Evolutionary conservation across 441 rosid species (phyloP).

Genomic region (Populus hybrid): DNA sequence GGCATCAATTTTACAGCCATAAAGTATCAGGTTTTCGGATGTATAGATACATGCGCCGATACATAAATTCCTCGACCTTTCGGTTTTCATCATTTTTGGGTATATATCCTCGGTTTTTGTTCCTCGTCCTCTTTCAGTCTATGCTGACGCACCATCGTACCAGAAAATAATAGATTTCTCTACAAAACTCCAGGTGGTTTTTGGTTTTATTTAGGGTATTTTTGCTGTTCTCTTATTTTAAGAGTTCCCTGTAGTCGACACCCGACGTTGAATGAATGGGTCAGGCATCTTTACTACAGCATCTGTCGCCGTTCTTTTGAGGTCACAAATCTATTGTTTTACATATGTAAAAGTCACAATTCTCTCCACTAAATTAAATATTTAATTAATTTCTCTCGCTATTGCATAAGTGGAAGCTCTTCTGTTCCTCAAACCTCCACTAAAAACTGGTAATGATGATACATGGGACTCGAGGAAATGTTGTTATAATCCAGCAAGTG

Average conservation of each 20-base stretch:
- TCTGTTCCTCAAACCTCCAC: neutral
- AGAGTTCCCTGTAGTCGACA: neutral
- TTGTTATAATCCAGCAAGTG: neutral
- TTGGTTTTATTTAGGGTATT: neutral
- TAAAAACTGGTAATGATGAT: neutral
- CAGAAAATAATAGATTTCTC: neutral
- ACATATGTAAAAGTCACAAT: neutral
- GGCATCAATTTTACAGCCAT: neutral
- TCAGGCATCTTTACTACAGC: neutral
- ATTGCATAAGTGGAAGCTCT: neutral
- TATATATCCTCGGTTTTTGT: neutral
- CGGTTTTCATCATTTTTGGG: neutral
- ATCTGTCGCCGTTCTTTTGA: neutral
- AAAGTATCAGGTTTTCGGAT: neutral
- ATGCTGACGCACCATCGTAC: conserved; percentile 10
- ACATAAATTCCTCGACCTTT: too few species aligned
- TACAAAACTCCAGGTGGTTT: conserved; percentile 16
- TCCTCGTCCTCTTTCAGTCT: neutral
- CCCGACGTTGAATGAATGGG: neutral
- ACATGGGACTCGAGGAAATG: neutral
- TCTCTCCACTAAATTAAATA: neutral
- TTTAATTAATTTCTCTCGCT: neutral
- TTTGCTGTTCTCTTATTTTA: neutral
- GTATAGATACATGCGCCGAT: neutral
- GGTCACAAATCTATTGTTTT: neutral